Conservation (phyloP, 495 filamentous ascomycete genomes). For the Neurospora sublineolata region DNA sequence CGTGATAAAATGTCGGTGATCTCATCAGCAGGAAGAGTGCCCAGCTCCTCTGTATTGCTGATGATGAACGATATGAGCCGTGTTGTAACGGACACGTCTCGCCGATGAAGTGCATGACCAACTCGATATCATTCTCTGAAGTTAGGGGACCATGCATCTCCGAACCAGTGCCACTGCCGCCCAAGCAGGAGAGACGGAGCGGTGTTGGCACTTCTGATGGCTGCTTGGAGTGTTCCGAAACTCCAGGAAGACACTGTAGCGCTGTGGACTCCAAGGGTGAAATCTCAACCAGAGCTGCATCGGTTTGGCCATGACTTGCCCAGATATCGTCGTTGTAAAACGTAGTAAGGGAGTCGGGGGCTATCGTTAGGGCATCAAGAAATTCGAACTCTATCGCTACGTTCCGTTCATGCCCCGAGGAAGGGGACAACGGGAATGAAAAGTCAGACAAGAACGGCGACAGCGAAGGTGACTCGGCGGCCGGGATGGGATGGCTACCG, state of each 20-base stretch:
- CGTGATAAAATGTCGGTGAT: conserved; percentile 1
- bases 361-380: not conserved
- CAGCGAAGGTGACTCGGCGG: not conserved
- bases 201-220: not conserved
- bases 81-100: not conserved
- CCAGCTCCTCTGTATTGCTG: not conserved
- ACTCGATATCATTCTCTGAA: conserved; percentile 1
- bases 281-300: not conserved
- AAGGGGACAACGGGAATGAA: not conserved
- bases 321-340: not conserved
- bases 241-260: not conserved
- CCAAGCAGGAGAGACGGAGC: not conserved
- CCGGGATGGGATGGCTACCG: not conserved
- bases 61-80: not conserved
- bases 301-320: not conserved
- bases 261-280: not conserved
- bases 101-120: conserved; percentile 2
- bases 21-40: not conserved
- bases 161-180: not conserved
- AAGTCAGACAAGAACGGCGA: not conserved
- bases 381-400: not conserved
- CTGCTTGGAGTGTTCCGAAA: not conserved
- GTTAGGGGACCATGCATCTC: not conserved
- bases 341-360: not conserved
- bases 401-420: not conserved